Base-by-base conservation (phyloP, 106 monocot species). In the Acorus gramineus region DNA sequence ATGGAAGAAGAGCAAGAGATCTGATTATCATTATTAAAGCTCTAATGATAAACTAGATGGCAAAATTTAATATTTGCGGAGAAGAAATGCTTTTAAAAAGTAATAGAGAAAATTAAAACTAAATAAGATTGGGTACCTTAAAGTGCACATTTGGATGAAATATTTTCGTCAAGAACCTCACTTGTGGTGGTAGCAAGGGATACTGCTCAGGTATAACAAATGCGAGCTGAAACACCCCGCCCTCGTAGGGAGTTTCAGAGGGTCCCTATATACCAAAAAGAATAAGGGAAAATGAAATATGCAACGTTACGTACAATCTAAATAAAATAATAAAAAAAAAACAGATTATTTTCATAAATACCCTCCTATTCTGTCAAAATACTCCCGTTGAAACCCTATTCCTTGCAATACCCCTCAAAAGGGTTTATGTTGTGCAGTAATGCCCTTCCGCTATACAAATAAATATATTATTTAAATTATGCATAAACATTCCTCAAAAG, bases 101-200 rank as follows among this genome's bases (percentile, higher is more conserved):
- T 46, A 49, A 7, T 11, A 44, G 55, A 44, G n/a, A 71, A 12
- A 6, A 60, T 5, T 4, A 10, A 4, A 67, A 47, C 28, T 14
- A 53, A 14, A 59, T 52, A 11, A 62, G 53, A 13, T 60, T 44
- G 8, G 11, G 66, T 48, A 96, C 95, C 95, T 96, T 96, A 69
- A 96, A 96, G 85, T 96, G 96, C 55, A 96, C 96, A 67, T 96
- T 96, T 55, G 96, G 91, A 79, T 98, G 96, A 71, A 98, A 98
- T 51, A 88, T 92, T 78, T 91, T 98, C 60, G 91, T 98, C 81
- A 96, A 69, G 52, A 96, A 96, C 11, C 91, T 84, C 66, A 91
- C 96, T 96, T 96, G 96, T 49, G 96, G 96, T 81, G 96, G 96
- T 7, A 91, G 69, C 44, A 91, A 66, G 67, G 96, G 96, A 53